Percentiles rank a stretch among this genome's conserved stretches.
phyloP scores from a whole-genome alignment of 129 eudicot genomes.

The Pseudognaphalium luteoalbum region DNA sequence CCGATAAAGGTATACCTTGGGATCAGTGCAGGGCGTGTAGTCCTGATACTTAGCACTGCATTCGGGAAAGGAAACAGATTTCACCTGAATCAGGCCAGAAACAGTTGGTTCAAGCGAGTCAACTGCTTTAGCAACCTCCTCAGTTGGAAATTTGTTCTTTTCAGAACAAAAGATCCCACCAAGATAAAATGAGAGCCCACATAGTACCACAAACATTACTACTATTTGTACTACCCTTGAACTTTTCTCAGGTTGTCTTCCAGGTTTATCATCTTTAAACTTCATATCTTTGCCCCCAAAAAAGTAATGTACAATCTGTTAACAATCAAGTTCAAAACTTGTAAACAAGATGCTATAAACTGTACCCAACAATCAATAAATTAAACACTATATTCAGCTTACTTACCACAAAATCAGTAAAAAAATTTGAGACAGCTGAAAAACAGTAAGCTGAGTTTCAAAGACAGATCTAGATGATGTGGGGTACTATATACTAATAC shows the following conservation, averaged over 20 bases:
- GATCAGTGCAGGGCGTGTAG: conserved; percentile 99
- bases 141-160: conserved; percentile 42
- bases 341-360: neutral
- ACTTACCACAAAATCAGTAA: neutral
- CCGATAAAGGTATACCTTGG: conserved; percentile 46
- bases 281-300: conserved; percentile 45
- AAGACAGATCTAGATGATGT: conserved; percentile 25
- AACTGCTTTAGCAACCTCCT: conserved; percentile 39
- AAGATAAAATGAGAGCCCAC: conserved; percentile 87
- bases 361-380: conserved; percentile 14
- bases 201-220: conserved; percentile 60
- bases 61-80: conserved; percentile 64
- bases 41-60: conserved; percentile 76
- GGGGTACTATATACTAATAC: conserved; percentile 4
- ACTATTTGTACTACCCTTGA: conserved; percentile 59
- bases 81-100: conserved; percentile 48
- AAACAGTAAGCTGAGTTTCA: neutral
- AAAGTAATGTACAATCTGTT: conserved; percentile 39
- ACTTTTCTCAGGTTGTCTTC: conserved; percentile 56
- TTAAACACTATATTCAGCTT: conserved; percentile 4
- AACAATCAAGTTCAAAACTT: conserved; percentile 22
- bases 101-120: conserved; percentile 37
- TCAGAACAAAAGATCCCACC: conserved; percentile 86
- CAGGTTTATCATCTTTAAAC: conserved; percentile 76
- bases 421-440: neutral